Percentiles rank a stretch among this genome's conserved stretches.
Conservation (phyloP, 1,139 yeast species). For the Casaregolazyma lundiana region DNA sequence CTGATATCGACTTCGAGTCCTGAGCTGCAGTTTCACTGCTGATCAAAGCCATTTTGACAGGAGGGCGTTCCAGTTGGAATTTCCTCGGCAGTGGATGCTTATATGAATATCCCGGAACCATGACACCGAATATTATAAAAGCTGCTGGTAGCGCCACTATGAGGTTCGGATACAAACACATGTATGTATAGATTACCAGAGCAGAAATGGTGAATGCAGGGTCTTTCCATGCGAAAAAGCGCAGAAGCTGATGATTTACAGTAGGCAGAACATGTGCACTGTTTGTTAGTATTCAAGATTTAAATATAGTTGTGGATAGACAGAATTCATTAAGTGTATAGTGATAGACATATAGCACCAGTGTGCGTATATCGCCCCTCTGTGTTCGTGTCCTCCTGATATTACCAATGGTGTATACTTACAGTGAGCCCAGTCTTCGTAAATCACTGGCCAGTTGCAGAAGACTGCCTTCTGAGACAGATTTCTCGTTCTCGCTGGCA, state of each 20-base stretch:
- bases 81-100: constrained; percentile 48
- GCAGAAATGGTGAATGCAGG: constrained; percentile 34
- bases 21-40: constrained; percentile 9
- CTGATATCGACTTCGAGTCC: constrained; percentile 31
- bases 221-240: constrained; percentile 29
- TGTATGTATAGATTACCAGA: constrained; percentile 30
- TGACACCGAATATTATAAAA: constrained; percentile 50
- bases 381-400: background rate
- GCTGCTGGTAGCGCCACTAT: constrained; percentile 61
- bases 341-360: no score
- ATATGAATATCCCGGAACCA: constrained; percentile 66
- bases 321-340: no score
- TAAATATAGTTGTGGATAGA: no score
- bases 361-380: no score
- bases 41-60: constrained; percentile 12
- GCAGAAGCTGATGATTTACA: constrained; percentile 24
- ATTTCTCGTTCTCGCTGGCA: background rate
- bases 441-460: constrained; percentile 4
- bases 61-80: constrained; percentile 15
- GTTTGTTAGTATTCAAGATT: constrained; percentile 1
- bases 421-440: constrained; percentile 1
- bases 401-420: background rate
- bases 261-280: constrained; percentile 17
- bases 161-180: constrained; percentile 61
- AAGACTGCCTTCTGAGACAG: background rate